These are phyloP conservation scores for Colletotrichum coccodes DNA, from an alignment of 2,329 filamentous ascomycete species.

Conservation along the genomic window DNA sequence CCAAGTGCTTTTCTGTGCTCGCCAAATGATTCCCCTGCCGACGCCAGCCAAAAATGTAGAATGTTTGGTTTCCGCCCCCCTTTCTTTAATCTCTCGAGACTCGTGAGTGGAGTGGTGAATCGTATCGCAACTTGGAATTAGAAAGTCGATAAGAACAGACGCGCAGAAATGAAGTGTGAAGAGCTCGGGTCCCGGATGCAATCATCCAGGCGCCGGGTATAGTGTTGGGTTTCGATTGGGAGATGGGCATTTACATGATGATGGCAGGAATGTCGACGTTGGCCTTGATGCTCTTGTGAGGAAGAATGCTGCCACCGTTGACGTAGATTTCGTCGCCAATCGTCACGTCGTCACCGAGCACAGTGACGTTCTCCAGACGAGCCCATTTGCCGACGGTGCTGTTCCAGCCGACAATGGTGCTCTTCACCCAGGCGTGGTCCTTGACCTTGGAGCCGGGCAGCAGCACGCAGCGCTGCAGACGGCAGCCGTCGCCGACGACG, in stretches of 20 bases:
- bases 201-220: conserved; percentile 15
- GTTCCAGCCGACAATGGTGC: conserved; percentile 98
- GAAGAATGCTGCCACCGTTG: conserved; percentile 93
- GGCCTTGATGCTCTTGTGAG: conserved; percentile 98
- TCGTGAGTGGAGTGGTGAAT: conserved; percentile 34
- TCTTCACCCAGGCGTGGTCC: conserved; percentile 99
- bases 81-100: conserved; percentile 16
- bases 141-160: conserved; percentile 32
- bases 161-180: conserved; percentile 22
- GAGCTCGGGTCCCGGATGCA: conserved; percentile 2
- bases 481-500: conserved; percentile 91
- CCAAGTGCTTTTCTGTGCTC: conserved; percentile 30
- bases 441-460: conserved; percentile 93
- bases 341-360: conserved; percentile 95
- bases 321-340: conserved; percentile 97
- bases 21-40: conserved; percentile 30
- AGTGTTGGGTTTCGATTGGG: neutral
- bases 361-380: conserved; percentile 96
- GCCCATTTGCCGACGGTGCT: conserved; percentile 96
- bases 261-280: conserved; percentile 87
- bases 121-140: conserved; percentile 34
- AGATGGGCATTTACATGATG: conserved; percentile 65
- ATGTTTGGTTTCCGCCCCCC: conserved; percentile 26
- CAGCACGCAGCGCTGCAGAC: conserved; percentile 91
- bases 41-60: conserved; percentile 31